phyloP scores from a whole-genome alignment of 306 rosid genomes.

The Abrus pulchellus region DNA sequence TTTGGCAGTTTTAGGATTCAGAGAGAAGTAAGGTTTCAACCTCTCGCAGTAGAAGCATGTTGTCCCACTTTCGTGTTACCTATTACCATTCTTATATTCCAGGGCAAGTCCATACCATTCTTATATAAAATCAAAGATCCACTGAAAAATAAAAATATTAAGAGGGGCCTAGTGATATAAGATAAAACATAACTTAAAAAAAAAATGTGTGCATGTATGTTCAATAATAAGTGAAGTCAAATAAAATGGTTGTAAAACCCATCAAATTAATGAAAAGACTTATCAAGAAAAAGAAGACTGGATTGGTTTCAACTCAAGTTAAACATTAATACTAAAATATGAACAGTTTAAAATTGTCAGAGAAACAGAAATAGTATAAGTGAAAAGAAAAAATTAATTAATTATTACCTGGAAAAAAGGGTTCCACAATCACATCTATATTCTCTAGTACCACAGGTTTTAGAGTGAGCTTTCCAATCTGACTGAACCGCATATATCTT shows the following conservation, averaged over 20 bases:
- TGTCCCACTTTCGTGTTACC: slow-evolving; percentile 56
- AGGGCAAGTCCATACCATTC: slow-evolving; percentile 46
- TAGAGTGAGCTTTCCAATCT: slow-evolving; percentile 94
- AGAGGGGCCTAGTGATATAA: neutral
- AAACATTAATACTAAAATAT: neutral
- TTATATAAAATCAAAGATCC: slow-evolving; percentile 34
- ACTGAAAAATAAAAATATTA: neutral
- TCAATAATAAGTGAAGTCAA: neutral
- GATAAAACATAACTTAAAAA: neutral
- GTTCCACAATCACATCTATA: slow-evolving; percentile 94
- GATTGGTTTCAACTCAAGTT: neutral
- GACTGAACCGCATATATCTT: slow-evolving; percentile 91
- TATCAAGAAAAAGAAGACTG: neutral
- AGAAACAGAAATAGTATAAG: neutral
- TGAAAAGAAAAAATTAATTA: neutral
- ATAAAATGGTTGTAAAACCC: neutral
- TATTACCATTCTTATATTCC: slow-evolving; percentile 36
- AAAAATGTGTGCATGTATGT: neutral
- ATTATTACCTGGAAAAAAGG: slow-evolving; percentile 79
- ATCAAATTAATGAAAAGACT: neutral
- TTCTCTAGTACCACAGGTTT: slow-evolving; percentile 90
- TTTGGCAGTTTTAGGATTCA: slow-evolving; percentile 59
- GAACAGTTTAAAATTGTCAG: neutral
- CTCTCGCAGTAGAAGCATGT: slow-evolving; percentile 29
- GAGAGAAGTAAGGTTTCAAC: slow-evolving; percentile 42